A percentile compares a stretch with the other conserved stretches of the same genome.
phyloP scores from a whole-genome alignment of 192 early-diverging fungal genomes.

The Allomyces macrogynus region DNA sequence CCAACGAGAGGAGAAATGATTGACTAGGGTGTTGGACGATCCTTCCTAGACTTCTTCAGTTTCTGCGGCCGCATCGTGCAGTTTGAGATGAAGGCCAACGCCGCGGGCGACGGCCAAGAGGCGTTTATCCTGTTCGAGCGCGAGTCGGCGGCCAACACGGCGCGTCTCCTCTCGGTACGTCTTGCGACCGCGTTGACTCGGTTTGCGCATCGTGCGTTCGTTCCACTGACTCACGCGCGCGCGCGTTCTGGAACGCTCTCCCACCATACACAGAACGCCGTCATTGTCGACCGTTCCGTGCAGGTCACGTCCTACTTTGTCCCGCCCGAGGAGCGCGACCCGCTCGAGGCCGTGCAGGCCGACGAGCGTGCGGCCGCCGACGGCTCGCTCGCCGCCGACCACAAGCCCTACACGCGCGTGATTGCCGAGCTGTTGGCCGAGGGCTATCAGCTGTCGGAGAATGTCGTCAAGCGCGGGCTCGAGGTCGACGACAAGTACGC shows the following conservation, averaged over 20 bases:
- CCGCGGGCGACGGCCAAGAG: slow-evolving; percentile 20
- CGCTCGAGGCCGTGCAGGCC: slow-evolving; percentile 6
- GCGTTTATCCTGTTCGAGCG: slow-evolving; percentile 33
- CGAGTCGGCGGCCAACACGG: slow-evolving; percentile 41
- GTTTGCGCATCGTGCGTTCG: no score
- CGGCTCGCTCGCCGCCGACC: not conserved
- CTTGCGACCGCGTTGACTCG: no score
- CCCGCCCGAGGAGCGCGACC: slow-evolving; percentile 8
- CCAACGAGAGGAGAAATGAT: no score
- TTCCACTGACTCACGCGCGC: no score
- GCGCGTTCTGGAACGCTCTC: no score
- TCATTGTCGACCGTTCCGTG: slow-evolving; percentile 36
- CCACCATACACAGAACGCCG: slow-evolving; percentile 9
- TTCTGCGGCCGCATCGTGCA: slow-evolving; percentile 43
- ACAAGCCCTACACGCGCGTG: slow-evolving; percentile 27
- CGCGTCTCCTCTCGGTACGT: slow-evolving; percentile 18
- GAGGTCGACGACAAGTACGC: slow-evolving; percentile 44
- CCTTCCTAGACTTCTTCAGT: slow-evolving; percentile 42
- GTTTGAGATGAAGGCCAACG: slow-evolving; percentile 29
- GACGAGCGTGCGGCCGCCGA: slow-evolving; percentile 7
- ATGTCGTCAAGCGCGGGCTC: slow-evolving; percentile 40
- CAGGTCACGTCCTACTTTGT: slow-evolving; percentile 22
- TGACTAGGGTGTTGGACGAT: no score
- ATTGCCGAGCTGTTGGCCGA: slow-evolving; percentile 49
- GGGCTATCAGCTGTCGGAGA: slow-evolving; percentile 40